Base-by-base conservation (phyloP, 176 grass and related monocot species). In the Carex littledalei region DNA sequence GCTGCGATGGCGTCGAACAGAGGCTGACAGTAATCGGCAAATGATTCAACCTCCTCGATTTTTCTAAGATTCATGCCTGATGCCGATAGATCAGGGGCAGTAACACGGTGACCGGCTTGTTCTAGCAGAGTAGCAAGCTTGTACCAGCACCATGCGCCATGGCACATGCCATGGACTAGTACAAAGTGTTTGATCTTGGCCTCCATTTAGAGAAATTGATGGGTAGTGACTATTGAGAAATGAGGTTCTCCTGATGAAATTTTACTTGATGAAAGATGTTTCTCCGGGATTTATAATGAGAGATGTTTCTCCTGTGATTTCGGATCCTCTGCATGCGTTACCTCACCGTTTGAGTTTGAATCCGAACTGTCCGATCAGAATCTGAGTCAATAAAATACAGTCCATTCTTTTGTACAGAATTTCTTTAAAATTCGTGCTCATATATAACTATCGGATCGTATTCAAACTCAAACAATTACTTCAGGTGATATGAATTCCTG, bases 131-230 rank as follows among this genome's bases (percentile, higher is more conserved):
- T 31, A 17, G 87, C 84, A 68, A 93, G 85, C 85, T 97, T 97
- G 92, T 87, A 90, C 89, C 91, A 97, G 32, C 87, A 86, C 95
- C 95, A 97, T 63, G 89, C 95, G 21, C 95, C 95, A 18, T 83
- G 63, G 79, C 87, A 84, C 21, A 89, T 86, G 79, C 92, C 95
- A 86, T 97, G 95, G 63, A 97, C 92, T 9, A 97, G 92, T 3
- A 93, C 78, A 2, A 97, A 69, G 89, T 87, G 95, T 69, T 71
- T 84, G 66, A 1, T 54, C 8, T 39, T 47, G 3, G 3, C 2
- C 18, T 18, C 68, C 68, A 72, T 72, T 72, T 45, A 64, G 6
- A 41, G 17, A 32, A 35, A 70, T 70, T 43, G 3, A n/a, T 43
- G 11, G 31, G 34, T 70, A 6, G 16, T 68, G 16, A 43, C 67